A percentile compares a stretch with the other conserved stretches of the same genome.
These are phyloP conservation scores for Penicillium arizonense DNA, from an alignment of 495 filamentous ascomycete species.

Conservation along the genomic window DNA sequence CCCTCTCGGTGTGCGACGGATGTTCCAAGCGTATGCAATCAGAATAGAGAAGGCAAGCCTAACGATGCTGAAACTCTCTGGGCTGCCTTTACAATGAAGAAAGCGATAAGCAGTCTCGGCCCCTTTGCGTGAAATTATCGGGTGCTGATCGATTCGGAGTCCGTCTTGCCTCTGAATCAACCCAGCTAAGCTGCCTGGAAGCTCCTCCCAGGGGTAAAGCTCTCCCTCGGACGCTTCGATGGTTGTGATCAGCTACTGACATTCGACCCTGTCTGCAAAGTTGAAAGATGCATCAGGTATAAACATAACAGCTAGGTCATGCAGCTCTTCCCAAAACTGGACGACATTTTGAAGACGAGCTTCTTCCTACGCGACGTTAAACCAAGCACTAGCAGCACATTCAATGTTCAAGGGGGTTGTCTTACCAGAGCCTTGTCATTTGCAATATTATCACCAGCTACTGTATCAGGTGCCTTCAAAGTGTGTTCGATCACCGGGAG, in stretches of 20 bases:
- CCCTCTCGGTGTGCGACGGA: background rate
- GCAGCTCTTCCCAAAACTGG: background rate
- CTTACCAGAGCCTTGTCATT: too few species aligned
- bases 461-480: too few species aligned
- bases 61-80: background rate
- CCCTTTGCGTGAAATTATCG: conserved; percentile 1
- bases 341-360: background rate
- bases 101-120: background rate
- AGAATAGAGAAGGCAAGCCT: conserved; percentile 2
- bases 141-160: background rate
- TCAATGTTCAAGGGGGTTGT: too few species aligned
- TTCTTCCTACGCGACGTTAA: background rate
- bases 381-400: too few species aligned
- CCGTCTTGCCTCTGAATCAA: background rate
- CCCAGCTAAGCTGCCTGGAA: background rate
- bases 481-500: too few species aligned
- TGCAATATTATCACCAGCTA: too few species aligned
- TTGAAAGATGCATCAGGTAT: background rate
- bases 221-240: conserved; percentile 2
- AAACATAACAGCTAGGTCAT: background rate
- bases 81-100: background rate
- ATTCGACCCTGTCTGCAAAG: background rate
- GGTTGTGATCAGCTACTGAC: background rate
- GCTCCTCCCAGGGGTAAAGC: conserved; percentile 3
- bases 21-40: background rate